Base-by-base conservation (phyloP, 2,329 filamentous ascomycete species). In the Aspergillus viridinutans region DNA sequence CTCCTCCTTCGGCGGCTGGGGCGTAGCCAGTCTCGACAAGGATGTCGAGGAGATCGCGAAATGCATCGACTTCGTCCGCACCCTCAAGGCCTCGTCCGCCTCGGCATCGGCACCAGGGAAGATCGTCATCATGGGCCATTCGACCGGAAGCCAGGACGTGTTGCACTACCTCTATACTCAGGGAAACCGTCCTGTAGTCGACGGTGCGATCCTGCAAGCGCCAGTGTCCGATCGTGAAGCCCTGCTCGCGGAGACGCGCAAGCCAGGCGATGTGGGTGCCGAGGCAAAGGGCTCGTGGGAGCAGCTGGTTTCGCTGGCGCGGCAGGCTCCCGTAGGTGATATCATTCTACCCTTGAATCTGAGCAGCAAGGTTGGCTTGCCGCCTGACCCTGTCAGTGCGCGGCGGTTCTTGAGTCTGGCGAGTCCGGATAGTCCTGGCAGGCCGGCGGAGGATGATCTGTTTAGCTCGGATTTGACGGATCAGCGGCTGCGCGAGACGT, bases 141-240 rank as follows among this genome's bases (percentile, higher is more conserved):
- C 83, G 1, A 90, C 87, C 0, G 87, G 87, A 0, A 88, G 83
- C 63, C 87, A 90, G 70, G 86, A 89, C 67, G 79, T 85, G 12
- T 80, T 89, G 74, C 83, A 88, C 63, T 90, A 89, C 62, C 58
- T 69, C 74, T 3, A 79, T 53, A 71, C 58, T 64, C 68, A 35
- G 43, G 20, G 43, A 14, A 2, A 74, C 43, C 75, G 83, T 12
- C 82, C 84, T 0, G 76, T 57, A 0, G 75, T 96, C 1, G 85
- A 94, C 58, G 92, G 88, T 38, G 86, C 86, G 50, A 88, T 96
- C 48, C 76, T 96, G 54, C 92, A 96, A 71, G 90, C 88, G 0
- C 86, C 90, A 0, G 86, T 92, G 3, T 90, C 85, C 1, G 91
- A 96, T 71, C 81, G 90, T 29, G 88, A 95, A 69, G 83, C 81